Conservation (phyloP, 169 alveolate species). For the Cryptosporidium meleagridis region DNA sequence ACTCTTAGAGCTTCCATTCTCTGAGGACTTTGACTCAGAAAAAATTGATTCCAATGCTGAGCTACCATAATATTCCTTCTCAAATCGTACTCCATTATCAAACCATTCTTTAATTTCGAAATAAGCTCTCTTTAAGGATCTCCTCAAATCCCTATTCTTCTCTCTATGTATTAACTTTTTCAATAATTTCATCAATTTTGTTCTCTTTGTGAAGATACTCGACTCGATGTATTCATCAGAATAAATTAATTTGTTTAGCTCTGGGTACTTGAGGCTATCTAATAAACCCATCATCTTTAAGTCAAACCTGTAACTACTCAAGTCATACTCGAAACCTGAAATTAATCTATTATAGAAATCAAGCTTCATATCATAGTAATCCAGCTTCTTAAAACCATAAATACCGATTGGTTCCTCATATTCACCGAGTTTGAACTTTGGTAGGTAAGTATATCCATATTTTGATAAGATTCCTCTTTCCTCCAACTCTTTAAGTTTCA, state of each 20-base stretch:
- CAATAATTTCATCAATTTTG: neutral
- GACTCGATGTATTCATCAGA: neutral
- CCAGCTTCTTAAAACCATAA: conserved; percentile 16
- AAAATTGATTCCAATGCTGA: neutral
- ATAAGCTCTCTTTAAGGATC: neutral
- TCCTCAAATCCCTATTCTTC: neutral
- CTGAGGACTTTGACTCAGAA: neutral
- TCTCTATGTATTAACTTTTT: conserved; percentile 1
- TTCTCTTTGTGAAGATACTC: conserved; percentile 22
- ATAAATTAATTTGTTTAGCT: neutral
- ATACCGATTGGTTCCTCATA: conserved; percentile 5
- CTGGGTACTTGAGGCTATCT: neutral
- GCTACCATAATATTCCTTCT: neutral
- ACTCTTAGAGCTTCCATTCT: neutral
- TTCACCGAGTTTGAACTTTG: neutral
- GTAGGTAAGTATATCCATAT: conserved; percentile 10
- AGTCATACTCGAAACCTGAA: neutral
- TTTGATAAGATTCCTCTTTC: neutral
- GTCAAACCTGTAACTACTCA: neutral
- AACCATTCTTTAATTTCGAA: conserved; percentile 6
- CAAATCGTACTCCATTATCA: neutral
- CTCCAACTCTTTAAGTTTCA: neutral
- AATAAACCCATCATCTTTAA: conserved; percentile 7
- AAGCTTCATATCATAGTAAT: neutral
- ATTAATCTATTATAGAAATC: neutral